Evolutionary conservation across 805 yeast species (phyloP).

Genomic region (Metschnikowia santaceciliae): DNA sequence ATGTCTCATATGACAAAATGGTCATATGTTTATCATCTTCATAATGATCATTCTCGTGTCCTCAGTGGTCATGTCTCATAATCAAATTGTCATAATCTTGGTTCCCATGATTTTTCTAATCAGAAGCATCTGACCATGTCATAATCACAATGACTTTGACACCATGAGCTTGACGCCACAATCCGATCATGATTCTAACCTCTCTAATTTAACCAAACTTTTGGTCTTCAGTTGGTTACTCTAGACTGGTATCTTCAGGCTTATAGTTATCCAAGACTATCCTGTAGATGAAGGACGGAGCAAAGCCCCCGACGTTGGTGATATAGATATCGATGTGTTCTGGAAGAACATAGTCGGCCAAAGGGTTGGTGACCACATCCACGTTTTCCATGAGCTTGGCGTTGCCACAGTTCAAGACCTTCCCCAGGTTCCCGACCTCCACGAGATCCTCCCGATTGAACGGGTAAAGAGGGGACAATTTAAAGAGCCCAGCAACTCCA

Average conservation of each 20-base stretch:
- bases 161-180: too few species aligned
- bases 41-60: too few species aligned
- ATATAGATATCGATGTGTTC: slow-evolving; percentile 91
- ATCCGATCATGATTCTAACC: too few species aligned
- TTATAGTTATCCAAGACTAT: slow-evolving; percentile 92
- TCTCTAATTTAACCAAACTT: background rate
- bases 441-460: slow-evolving; percentile 77
- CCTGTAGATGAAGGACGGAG: slow-evolving; percentile 94
- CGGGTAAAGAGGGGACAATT: slow-evolving; percentile 89
- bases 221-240: slow-evolving; percentile 2
- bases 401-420: slow-evolving; percentile 74
- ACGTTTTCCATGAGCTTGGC: slow-evolving; percentile 65
- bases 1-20: too few species aligned
- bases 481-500: slow-evolving; percentile 90
- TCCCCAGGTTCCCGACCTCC: slow-evolving; percentile 92
- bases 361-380: slow-evolving; percentile 75
- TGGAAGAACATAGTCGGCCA: slow-evolving; percentile 88
- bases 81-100: too few species aligned
- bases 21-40: too few species aligned
- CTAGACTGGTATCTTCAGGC: slow-evolving; percentile 64
- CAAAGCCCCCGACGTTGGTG: slow-evolving; percentile 93
- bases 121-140: too few species aligned
- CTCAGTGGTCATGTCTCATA: too few species aligned
- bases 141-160: too few species aligned
- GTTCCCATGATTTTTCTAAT: too few species aligned